phyloP scores from a whole-genome alignment of 225 moss, liverwort and hornwort genomes.

The Straminergon stramineum region DNA sequence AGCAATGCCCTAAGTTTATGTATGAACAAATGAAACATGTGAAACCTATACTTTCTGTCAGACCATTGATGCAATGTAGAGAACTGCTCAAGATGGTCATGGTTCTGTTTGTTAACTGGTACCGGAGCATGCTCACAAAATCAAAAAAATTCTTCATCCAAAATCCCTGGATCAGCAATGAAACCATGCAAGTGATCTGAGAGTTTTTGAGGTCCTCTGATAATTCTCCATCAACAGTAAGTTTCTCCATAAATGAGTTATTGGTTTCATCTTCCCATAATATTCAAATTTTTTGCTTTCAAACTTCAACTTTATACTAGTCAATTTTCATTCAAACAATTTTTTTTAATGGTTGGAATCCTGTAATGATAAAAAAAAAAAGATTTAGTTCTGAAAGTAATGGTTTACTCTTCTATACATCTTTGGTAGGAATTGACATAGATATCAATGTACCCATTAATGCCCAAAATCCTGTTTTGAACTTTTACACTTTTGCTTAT shows the following conservation, averaged over 20 bases:
- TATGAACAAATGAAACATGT: neutral
- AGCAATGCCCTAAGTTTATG: neutral
- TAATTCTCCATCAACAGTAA: neutral
- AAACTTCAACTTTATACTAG: neutral
- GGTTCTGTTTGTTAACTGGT: neutral
- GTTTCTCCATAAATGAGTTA: neutral
- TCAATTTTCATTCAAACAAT: neutral
- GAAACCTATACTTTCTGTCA: neutral
- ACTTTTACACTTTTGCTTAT: neutral
- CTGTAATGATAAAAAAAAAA: neutral
- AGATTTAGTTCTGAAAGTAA: neutral
- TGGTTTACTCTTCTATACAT: neutral
- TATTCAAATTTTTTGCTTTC: neutral
- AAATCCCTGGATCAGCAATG: neutral
- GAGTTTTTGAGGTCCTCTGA: neutral
- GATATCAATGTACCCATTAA: neutral
- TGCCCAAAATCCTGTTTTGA: neutral
- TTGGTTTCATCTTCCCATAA: neutral
- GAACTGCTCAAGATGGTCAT: neutral
- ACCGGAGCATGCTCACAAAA: neutral
- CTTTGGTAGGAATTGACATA: neutral
- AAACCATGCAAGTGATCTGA: neutral
- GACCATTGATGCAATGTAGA: neutral
- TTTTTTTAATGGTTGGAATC: neutral
- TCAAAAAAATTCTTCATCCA: neutral